Evolutionary conservation across 139 green algal genomes (phyloP), one percentile per base, ranked within the genome.

Genomic region (Chlorella sp.): DNA sequence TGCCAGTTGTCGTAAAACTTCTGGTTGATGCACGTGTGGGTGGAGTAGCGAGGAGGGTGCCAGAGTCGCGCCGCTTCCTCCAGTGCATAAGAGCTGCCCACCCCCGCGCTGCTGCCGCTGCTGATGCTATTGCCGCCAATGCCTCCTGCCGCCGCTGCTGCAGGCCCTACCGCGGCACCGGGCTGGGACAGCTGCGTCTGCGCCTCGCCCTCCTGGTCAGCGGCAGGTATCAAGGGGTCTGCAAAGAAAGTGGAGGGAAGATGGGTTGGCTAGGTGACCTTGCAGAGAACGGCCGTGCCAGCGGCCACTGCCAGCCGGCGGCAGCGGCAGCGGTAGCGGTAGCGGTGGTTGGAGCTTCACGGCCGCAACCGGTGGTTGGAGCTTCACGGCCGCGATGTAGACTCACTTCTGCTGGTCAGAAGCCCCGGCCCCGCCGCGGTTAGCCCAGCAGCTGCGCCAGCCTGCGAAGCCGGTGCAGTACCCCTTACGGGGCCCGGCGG

Each of bases 1-100:
- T 90, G 86, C 57, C 57, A 90, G 76, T 83, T 83, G 60, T 90
- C 86, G 24, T 90, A 53, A 39, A 85, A 85, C 60, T 85, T 90
- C 26, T 79, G 37, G 57, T 36, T 34, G 2, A 86, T 69, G 77
- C 86, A 90, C 15, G 86, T 90, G 86, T 90, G 77, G 34, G 86
- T 90, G 34, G 86, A 90, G 77, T 90, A 90, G 66, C 61, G 84
- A 4, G 83, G 84, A 24, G 34, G 32, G 11, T 34, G 66, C 83
- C 83, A 78, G 12, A 22, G 15, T 7, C 39, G 24, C 37, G 42
- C 34, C 16, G 32, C 84, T 14, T 39, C 57, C 34, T 48, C 82
- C 26, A 86, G 57, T n/a, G 82, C 82, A 36, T 37, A 77, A 4
- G 82, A 86, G 82, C 82, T 86, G 16, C 4, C n/a, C 2, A 60